Percentiles rank a stretch among this genome's conserved stretches.
phyloP scores from a whole-genome alignment of 352 stramenopile genomes.

The Phytophthora pisi region DNA sequence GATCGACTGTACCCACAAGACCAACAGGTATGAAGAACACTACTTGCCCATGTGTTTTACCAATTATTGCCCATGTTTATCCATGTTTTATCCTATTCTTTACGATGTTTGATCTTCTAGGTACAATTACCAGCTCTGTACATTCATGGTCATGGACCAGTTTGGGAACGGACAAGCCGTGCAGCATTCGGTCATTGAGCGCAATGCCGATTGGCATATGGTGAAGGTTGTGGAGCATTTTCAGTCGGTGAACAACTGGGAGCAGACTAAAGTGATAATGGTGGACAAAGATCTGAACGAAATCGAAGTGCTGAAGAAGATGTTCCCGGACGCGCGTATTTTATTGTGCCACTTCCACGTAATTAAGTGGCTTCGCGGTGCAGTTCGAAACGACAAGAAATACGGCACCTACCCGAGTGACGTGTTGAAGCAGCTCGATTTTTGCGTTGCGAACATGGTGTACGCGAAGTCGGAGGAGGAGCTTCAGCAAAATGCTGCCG shows the following conservation, averaged over 20 bases:
- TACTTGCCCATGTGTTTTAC: slow-evolving; percentile 8
- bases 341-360: background rate
- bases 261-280: slow-evolving; percentile 8
- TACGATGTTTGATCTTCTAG: background rate
- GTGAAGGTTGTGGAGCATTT: slow-evolving; percentile 11
- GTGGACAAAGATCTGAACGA: slow-evolving; percentile 25
- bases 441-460: too few relatives aligned
- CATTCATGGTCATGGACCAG: slow-evolving; percentile 13
- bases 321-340: background rate
- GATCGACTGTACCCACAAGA: slow-evolving; percentile 25
- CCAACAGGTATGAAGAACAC: slow-evolving; percentile 12
- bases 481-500: background rate
- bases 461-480: background rate
- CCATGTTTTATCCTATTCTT: background rate
- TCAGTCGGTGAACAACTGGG: background rate
- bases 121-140: slow-evolving; percentile 13
- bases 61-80: slow-evolving; percentile 2
- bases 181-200: slow-evolving; percentile 10
- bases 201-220: slow-evolving; percentile 14
- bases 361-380: background rate
- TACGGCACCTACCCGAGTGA: background rate
- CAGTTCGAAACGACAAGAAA: background rate
- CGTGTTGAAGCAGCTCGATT: too few relatives aligned
- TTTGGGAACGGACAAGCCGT: slow-evolving; percentile 9
- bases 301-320: slow-evolving; percentile 8